A percentile compares a stretch with the other conserved stretches of the same genome.
Conservation (phyloP, 2,329 filamentous ascomycete genomes). For the Diaporthe australafricana region DNA sequence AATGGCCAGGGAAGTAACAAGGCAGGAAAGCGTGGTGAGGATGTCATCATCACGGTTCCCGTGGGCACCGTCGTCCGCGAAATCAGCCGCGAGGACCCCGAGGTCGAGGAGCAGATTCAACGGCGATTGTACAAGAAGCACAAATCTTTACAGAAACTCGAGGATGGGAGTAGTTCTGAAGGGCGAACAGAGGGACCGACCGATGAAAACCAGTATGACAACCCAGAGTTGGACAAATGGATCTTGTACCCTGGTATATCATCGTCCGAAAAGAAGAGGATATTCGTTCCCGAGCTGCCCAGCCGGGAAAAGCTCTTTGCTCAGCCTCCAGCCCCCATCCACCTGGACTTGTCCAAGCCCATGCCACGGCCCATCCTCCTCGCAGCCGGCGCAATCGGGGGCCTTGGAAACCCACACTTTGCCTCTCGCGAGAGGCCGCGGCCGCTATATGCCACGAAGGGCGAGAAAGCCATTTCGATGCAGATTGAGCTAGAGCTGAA, state of each 20-base stretch:
- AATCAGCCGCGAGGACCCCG: constrained; percentile 80
- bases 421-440: constrained; percentile 78
- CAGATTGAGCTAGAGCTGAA: constrained; percentile 91
- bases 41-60: constrained; percentile 89
- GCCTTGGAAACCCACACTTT: constrained; percentile 94
- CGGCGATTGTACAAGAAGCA: constrained; percentile 46
- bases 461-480: constrained; percentile 82
- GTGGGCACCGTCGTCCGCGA: constrained; percentile 93
- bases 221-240: constrained; percentile 77
- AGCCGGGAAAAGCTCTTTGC: constrained; percentile 66
- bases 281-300: constrained; percentile 64
- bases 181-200: constrained; percentile 53
- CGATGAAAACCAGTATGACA: constrained; percentile 54
- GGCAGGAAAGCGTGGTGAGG: constrained; percentile 84
- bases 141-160: constrained; percentile 38
- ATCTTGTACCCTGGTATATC: constrained; percentile 84
- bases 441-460: constrained; percentile 90
- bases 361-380: constrained; percentile 88
- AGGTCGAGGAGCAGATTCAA: constrained; percentile 69
- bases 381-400: constrained; percentile 87
- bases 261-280: constrained; percentile 72
- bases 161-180: constrained; percentile 40
- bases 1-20: constrained; percentile 80
- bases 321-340: constrained; percentile 79
- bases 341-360: constrained; percentile 78